These are phyloP conservation scores for Diutina siamensis DNA, from an alignment of 1,139 yeast species.

Conservation along the genomic window DNA sequence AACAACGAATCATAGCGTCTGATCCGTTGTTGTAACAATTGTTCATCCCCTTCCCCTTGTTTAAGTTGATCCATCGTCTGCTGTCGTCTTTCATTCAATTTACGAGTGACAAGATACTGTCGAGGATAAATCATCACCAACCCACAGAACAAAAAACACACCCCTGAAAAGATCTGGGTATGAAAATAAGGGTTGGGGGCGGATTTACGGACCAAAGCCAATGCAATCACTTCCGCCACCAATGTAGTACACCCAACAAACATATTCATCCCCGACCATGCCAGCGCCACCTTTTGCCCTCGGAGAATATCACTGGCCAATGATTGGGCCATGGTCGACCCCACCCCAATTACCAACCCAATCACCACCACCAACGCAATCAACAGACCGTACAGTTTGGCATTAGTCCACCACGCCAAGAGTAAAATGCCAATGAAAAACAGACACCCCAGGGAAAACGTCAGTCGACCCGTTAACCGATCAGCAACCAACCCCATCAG, in stretches of 20 bases:
- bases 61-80: not conserved
- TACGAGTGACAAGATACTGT: constrained; percentile 10
- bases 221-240: constrained; percentile 17
- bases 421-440: constrained; percentile 23
- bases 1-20: constrained; percentile 9
- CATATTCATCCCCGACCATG: constrained; percentile 48
- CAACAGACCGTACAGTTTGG: constrained; percentile 37
- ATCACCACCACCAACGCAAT: constrained; percentile 40
- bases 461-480: constrained; percentile 39
- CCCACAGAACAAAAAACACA: constrained; percentile 8
- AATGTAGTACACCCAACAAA: constrained; percentile 32
- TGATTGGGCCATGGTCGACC: constrained; percentile 51
- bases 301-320: constrained; percentile 43
- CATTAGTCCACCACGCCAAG: constrained; percentile 45
- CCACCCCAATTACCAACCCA: constrained; percentile 53
- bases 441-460: constrained; percentile 29
- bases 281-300: constrained; percentile 34
- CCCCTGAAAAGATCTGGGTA: constrained; percentile 11
- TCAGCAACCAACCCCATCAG: constrained; percentile 48
- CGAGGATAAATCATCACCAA: constrained; percentile 9
- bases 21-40: not conserved
- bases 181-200: constrained; percentile 8
- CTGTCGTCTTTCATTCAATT: constrained; percentile 8
- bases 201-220: constrained; percentile 9
- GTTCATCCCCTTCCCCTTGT: constrained; percentile 3